Percentiles rank a stretch among this genome's conserved stretches.
phyloP scores from a whole-genome alignment of 768 basidiomycete genomes.

The Serendipita sp. region DNA sequence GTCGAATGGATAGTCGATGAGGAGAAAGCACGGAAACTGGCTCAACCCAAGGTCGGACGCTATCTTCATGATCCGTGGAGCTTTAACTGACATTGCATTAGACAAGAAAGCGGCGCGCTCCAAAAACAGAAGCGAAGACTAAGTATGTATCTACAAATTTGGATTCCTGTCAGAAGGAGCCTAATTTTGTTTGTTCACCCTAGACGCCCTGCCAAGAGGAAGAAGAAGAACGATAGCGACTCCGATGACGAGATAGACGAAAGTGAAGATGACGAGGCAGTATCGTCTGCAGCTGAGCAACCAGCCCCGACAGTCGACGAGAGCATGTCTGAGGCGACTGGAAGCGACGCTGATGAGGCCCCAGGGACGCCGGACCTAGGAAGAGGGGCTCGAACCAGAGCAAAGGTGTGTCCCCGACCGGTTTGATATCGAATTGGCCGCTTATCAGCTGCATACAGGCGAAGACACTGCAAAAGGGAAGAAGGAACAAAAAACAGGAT shows the following conservation, averaged over 20 bases:
- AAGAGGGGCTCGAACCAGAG: conserved; percentile 21
- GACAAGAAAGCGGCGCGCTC: neutral
- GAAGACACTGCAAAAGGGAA: neutral
- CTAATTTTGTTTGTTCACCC: conserved; percentile 17
- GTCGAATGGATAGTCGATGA: conserved; percentile 38
- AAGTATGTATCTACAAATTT: neutral
- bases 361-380: conserved; percentile 15
- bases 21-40: conserved; percentile 12
- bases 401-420: conserved; percentile 18
- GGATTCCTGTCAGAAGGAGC: conserved; percentile 20
- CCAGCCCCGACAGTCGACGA: neutral
- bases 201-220: conserved; percentile 15
- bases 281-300: neutral
- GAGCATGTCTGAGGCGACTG: neutral
- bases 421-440: too few relatives aligned
- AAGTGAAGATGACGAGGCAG: neutral
- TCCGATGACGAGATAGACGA: conserved; percentile 12
- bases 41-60: conserved; percentile 3
- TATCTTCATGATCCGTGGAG: neutral
- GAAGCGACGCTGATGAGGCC: neutral
- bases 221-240: conserved; percentile 17
- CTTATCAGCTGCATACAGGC: neutral
- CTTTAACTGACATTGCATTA: neutral
- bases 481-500: neutral
- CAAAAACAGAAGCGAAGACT: neutral